Evolutionary conservation across 768 basidiomycete species (phyloP).

Genomic region (Trametes punicea): DNA sequence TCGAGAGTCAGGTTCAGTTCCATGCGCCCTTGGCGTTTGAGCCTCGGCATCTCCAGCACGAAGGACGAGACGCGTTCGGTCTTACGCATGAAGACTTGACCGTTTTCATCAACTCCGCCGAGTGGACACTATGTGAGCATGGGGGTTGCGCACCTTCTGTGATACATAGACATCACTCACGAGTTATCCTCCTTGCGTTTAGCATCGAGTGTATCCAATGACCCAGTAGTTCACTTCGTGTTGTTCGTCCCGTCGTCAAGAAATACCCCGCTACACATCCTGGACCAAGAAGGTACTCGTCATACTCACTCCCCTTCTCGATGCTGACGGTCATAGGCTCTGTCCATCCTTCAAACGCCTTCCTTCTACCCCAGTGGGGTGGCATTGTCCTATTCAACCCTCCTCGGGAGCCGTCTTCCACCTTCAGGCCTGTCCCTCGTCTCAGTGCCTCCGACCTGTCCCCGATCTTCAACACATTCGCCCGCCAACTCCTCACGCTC

Average conservation of each 20-base stretch:
- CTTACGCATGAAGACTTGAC: conserved; percentile 81
- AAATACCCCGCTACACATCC: conserved; percentile 69
- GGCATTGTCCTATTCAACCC: conserved; percentile 77
- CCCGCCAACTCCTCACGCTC: conserved; percentile 70
- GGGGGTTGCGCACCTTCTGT: too few species aligned
- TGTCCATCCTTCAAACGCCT: conserved; percentile 55
- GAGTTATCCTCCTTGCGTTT: background rate
- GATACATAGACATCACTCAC: too few species aligned
- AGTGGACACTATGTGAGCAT: conserved; percentile 84
- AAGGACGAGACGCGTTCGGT: conserved; percentile 43
- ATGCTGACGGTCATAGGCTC: conserved; percentile 36
- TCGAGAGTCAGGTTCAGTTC: conserved; percentile 93
- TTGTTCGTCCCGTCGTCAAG: conserved; percentile 75
- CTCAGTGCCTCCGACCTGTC: conserved; percentile 46
- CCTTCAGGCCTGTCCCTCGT: conserved; percentile 18
- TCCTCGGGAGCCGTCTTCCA: conserved; percentile 26
- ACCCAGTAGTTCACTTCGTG: conserved; percentile 91
- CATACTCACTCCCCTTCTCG: background rate
- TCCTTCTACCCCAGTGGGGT: conserved; percentile 93
- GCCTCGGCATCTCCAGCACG: conserved; percentile 39
- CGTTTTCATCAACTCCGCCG: conserved; percentile 92
- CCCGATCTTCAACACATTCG: conserved; percentile 59
- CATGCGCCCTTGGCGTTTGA: conserved; percentile 87
- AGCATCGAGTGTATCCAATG: conserved; percentile 92
- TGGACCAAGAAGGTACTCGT: conserved; percentile 48